A percentile compares a stretch with the other conserved stretches of the same genome.
Evolutionary conservation across 2,329 filamentous ascomycete genomes (phyloP).

Genomic region (Thielaviopsis populi): DNA sequence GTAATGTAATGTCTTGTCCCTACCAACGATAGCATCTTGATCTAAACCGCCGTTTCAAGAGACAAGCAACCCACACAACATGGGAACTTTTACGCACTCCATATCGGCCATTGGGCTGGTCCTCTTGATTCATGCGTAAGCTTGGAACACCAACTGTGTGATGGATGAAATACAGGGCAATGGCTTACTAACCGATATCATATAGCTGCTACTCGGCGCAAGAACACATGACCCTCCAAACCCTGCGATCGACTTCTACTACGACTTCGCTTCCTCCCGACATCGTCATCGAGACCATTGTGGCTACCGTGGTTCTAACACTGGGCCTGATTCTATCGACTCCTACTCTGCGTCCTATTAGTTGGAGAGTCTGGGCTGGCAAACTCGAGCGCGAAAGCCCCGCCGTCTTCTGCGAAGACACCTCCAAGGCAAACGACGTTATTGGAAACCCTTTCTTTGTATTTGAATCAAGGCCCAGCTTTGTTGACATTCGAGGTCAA

Average conservation of each 20-base stretch:
- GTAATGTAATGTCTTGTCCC: background rate
- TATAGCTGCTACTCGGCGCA: slow-evolving; percentile 87
- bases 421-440: slow-evolving; percentile 56
- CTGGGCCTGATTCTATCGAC: slow-evolving; percentile 68
- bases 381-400: slow-evolving; percentile 60
- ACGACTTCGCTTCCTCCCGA: slow-evolving; percentile 56
- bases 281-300: slow-evolving; percentile 72
- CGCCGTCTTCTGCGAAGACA: slow-evolving; percentile 42
- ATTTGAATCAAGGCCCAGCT: slow-evolving; percentile 68
- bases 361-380: slow-evolving; percentile 68
- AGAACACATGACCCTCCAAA: slow-evolving; percentile 67
- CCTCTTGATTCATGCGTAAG: slow-evolving; percentile 73
- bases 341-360: slow-evolving; percentile 67
- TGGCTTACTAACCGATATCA: slow-evolving; percentile 23
- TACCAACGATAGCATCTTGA: background rate
- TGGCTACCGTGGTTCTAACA: slow-evolving; percentile 66
- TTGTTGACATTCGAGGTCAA: slow-evolving; percentile 74
- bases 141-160: background rate
- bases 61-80: background rate
- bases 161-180: background rate
- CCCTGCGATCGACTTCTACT: slow-evolving; percentile 35
- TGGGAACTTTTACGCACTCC: slow-evolving; percentile 10
- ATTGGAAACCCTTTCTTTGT: slow-evolving; percentile 64
- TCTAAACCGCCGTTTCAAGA: background rate
- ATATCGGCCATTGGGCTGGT: slow-evolving; percentile 52